Conservation (phyloP, 2,329 filamentous ascomycete genomes). For the Pseudopithomyces maydicus region DNA sequence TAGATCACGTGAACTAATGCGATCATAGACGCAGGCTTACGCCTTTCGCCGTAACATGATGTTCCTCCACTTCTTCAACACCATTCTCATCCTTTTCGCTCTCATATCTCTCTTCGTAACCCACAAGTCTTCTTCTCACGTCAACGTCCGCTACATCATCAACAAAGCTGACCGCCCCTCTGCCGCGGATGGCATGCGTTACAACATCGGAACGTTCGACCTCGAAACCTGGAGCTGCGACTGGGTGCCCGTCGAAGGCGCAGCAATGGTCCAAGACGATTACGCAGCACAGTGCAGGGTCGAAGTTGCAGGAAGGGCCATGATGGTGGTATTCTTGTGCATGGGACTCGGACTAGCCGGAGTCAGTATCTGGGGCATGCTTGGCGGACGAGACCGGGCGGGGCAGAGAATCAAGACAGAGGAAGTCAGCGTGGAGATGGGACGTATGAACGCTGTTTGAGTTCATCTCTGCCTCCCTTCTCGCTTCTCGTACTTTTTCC, state of each 20-base stretch:
- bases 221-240: conserved; percentile 44
- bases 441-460: conserved; percentile 29
- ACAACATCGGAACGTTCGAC: conserved; percentile 41
- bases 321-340: conserved; percentile 38
- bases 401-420: conserved; percentile 34
- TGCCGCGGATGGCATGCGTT: conserved; percentile 26
- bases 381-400: conserved; percentile 22
- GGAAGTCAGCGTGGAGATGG: conserved; percentile 35
- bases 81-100: conserved; percentile 35
- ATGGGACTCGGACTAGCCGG: conserved; percentile 23
- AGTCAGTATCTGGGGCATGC: conserved; percentile 28
- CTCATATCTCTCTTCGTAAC: conserved; percentile 37
- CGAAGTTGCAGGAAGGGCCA: conserved; percentile 32
- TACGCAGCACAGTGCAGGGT: conserved; percentile 35
- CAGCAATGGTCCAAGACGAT: conserved; percentile 31
- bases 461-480: background rate
- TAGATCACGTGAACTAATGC: background rate
- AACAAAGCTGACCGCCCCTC: conserved; percentile 21
- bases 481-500: background rate
- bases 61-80: conserved; percentile 37
- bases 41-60: conserved; percentile 41
- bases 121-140: conserved; percentile 36
- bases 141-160: conserved; percentile 31
- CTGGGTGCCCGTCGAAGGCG: conserved; percentile 26
- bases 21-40: conserved; percentile 33